Base-by-base conservation (phyloP, 1,284 basidiomycete species). In the Sparassis latifolia region DNA sequence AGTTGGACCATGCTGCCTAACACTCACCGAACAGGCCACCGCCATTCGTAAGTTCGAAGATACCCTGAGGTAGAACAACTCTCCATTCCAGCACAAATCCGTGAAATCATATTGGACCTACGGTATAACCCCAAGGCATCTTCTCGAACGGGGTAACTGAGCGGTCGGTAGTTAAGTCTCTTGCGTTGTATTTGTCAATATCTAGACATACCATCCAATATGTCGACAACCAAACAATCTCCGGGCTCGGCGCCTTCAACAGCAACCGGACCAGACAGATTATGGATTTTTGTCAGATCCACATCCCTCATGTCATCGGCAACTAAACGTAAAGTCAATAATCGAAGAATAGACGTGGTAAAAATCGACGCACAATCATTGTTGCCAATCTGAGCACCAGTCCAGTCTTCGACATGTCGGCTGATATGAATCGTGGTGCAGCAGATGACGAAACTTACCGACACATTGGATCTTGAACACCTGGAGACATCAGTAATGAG, bases 91-190 rank as follows among this genome's bases (percentile, higher is more conserved):
- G 12, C 49, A 50, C 44, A 10, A 57, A 47, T 45, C 38, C 48
- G 12, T 50, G 51, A 40, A 50, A 28, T 30, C 50, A 48, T 33
- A n/a, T 3, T 50, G 53, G 43, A 49, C 69, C 50, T 58, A 83
- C 81, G 0, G 84, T 86, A 62, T 88, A 90, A 0, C 87, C 88
- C 88, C 87, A 91, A 0, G 85, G 85, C 81, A 86, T 84, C 61
- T 86, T 76, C 28, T 85, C 82, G 61, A 87, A 89, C 2, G 86
- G 82, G 20, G 68, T 72, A 33, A 91, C 82, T 82, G 55, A 44
- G 20, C 4, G 35, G 41, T 20, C 20, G 20, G 20, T 30, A 3
- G 30, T 33, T 38, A 33, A 38, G 37, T 4, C 28, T 12, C 29
- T 32, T 46, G 35, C 45, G 38, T 30, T 27, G 12, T 45, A 27